Conservation (phyloP, 192 early-diverging fungal genomes). For the Funneliformis geosporum region DNA sequence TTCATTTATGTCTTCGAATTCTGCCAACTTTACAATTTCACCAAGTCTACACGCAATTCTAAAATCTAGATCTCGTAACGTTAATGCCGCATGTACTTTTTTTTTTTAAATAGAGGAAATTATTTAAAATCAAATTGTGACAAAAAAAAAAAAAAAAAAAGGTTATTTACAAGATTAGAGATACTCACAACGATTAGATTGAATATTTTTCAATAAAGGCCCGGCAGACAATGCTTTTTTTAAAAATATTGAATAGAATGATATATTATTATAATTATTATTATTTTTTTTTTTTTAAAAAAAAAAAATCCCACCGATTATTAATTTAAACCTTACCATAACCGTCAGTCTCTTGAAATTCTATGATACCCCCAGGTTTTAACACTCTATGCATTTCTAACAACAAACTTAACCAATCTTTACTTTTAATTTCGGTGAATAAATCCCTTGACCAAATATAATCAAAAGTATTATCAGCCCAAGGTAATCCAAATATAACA, state of each 20-base stretch:
- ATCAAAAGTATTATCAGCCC: slow-evolving; percentile 13
- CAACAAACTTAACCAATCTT: not conserved
- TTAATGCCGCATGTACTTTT: not conserved
- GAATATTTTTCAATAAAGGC: slow-evolving; percentile 8
- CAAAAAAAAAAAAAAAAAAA: too few species aligned
- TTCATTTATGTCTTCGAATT: not conserved
- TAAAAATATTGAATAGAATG: not conserved
- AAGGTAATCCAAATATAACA: not conserved
- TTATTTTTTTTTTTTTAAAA: not conserved
- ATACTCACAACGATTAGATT: slow-evolving; percentile 1
- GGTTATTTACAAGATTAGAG: not conserved
- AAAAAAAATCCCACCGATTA: not conserved
- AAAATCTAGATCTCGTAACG: not conserved
- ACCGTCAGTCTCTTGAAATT: slow-evolving; percentile 4
- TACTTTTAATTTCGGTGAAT: not conserved
- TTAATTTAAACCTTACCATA: not conserved
- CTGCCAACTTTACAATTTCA: not conserved
- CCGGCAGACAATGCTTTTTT: slow-evolving; percentile 1
- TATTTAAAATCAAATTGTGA: not conserved
- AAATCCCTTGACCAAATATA: slow-evolving; percentile 11
- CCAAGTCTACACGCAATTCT: not conserved
- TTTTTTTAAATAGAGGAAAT: not conserved
- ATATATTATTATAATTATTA: not conserved
- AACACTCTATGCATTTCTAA: slow-evolving; percentile 14
- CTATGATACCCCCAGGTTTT: slow-evolving; percentile 17